Conservation (phyloP, 2,329 filamentous ascomycete species). For the Aspergillus fijiensis region DNA sequence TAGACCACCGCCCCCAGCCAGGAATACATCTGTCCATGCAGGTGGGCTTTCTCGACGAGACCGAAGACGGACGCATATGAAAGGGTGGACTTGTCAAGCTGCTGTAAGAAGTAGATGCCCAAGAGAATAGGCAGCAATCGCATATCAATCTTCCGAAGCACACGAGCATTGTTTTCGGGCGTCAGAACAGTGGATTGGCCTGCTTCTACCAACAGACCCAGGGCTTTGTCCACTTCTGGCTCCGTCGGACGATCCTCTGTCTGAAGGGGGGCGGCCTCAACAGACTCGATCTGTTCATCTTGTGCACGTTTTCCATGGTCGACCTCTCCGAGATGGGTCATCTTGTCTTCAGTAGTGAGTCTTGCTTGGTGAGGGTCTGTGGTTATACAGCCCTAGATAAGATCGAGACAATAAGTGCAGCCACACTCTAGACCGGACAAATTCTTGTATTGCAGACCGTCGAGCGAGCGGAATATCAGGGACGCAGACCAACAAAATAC, state of each 20-base stretch:
- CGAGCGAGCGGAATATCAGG: not conserved
- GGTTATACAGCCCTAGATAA: not conserved
- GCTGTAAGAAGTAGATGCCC: slow-evolving; percentile 63
- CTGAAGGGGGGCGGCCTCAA: slow-evolving; percentile 14
- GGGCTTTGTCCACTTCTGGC: slow-evolving; percentile 47
- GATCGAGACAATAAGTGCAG: not conserved
- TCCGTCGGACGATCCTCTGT: not conserved
- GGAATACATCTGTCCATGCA: slow-evolving; percentile 57
- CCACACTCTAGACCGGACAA: too few relatives aligned
- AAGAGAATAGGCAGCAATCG: slow-evolving; percentile 57
- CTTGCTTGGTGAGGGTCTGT: not conserved
- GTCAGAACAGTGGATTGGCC: slow-evolving; percentile 51
- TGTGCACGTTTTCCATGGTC: slow-evolving; percentile 19
- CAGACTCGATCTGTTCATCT: slow-evolving; percentile 31
- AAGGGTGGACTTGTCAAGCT: slow-evolving; percentile 62
- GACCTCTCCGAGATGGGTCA: slow-evolving; percentile 22
- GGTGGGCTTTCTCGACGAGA: slow-evolving; percentile 57
- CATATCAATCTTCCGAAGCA: slow-evolving; percentile 54
- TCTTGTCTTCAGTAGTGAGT: slow-evolving; percentile 9
- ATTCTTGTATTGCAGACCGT: too few relatives aligned
- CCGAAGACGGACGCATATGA: slow-evolving; percentile 64
- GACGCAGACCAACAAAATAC: not conserved
- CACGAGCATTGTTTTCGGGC: slow-evolving; percentile 52
- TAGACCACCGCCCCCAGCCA: slow-evolving; percentile 56
- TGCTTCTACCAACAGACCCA: slow-evolving; percentile 49